Conservation (phyloP, 2,329 filamentous ascomycete genomes). For the Aureobasidium sp. region DNA sequence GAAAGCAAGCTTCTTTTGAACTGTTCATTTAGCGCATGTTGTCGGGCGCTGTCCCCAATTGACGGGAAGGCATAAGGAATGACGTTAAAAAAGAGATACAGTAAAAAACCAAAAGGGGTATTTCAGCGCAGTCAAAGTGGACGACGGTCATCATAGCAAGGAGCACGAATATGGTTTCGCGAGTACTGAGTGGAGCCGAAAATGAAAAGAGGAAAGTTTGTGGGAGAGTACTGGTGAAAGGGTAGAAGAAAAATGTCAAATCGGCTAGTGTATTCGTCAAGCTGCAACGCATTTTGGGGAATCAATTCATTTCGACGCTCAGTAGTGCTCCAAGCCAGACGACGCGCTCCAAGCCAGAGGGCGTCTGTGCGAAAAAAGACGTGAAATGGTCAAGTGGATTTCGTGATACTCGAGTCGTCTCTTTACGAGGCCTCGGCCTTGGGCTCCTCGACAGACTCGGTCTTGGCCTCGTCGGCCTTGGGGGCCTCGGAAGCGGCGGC, state of each 20-base stretch:
- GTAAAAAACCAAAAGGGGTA: constrained; percentile 16
- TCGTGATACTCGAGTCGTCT: constrained; percentile 9
- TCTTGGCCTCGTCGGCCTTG: constrained; percentile 52
- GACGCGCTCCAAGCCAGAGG: constrained; percentile 16
- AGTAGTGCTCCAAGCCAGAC: constrained; percentile 16
- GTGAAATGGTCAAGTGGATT: constrained; percentile 16
- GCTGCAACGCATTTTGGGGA: constrained; percentile 19
- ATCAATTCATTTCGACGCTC: constrained; percentile 19
- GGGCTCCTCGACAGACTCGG: constrained; percentile 31
- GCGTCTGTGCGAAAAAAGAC: constrained; percentile 17
- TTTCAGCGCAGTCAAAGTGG: constrained; percentile 12
- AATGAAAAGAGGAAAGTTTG: neutral
- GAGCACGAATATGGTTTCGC: constrained; percentile 6
- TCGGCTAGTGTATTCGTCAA: constrained; percentile 18
- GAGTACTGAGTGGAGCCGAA: constrained; percentile 2
- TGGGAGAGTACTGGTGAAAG: constrained; percentile 1
- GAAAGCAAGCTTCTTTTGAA: neutral
- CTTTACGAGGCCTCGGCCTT: constrained; percentile 14
- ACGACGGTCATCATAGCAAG: neutral
- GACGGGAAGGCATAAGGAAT: constrained; percentile 8
- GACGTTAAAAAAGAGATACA: constrained; percentile 10
- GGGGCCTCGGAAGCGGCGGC: constrained; percentile 51
- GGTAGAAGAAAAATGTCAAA: constrained; percentile 13
- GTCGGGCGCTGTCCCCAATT: neutral
- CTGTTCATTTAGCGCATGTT: constrained; percentile 9